phyloP scores from a whole-genome alignment of 306 rosid genomes.

The Gleditsia sinensis region DNA sequence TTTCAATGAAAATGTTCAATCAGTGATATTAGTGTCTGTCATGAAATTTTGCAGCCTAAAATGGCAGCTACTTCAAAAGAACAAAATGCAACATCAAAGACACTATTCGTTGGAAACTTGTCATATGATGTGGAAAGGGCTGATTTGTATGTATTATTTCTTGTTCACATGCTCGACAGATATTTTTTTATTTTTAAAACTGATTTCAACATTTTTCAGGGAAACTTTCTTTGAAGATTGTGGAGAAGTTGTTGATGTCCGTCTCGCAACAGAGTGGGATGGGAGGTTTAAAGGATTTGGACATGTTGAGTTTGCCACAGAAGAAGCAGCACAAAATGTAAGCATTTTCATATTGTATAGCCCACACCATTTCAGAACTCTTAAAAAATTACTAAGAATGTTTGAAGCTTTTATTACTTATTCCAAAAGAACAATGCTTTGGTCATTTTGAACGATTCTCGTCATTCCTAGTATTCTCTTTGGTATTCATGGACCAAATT shows the following conservation, averaged over 20 bases:
- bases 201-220: slow-evolving; percentile 43
- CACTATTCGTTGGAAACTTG: slow-evolving; percentile 64
- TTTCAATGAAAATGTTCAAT: background rate
- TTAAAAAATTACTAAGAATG: background rate
- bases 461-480: background rate
- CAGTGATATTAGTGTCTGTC: slow-evolving; percentile 4
- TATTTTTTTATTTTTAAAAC: slow-evolving; percentile 1
- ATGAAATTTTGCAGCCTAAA: slow-evolving; percentile 54
- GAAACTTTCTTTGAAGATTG: slow-evolving; percentile 64
- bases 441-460: background rate
- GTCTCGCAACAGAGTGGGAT: slow-evolving; percentile 48
- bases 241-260: slow-evolving; percentile 68
- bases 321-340: slow-evolving; percentile 66
- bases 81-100: slow-evolving; percentile 43
- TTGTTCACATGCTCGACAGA: background rate
- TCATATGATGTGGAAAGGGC: slow-evolving; percentile 48
- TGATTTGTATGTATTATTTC: slow-evolving; percentile 65
- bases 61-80: slow-evolving; percentile 47
- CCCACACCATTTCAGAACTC: slow-evolving; percentile 16
- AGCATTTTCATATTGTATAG: slow-evolving; percentile 27
- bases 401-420: too few species aligned
- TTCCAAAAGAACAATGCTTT: background rate
- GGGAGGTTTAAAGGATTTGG: slow-evolving; percentile 77
- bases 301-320: slow-evolving; percentile 72
- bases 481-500: background rate